Evolutionary conservation across 495 filamentous ascomycete genomes (phyloP), one percentile per base, ranked within the genome.

Genomic region (Penicillium odoratum): DNA sequence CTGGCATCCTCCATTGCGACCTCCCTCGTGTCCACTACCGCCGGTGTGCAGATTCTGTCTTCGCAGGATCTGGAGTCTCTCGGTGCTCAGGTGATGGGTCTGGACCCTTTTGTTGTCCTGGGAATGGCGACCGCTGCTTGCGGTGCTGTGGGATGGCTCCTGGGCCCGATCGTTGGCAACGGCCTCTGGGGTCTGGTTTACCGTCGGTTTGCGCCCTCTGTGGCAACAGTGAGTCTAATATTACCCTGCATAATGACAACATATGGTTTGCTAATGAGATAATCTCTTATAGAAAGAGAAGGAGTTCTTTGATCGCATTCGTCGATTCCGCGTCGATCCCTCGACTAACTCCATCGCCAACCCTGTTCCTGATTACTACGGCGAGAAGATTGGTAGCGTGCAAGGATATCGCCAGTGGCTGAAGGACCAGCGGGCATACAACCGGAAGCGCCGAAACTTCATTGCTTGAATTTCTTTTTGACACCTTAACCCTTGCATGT

Each of bases 361-460:
- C 68, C 88, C 88, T 0, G 87, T 93, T 15, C 85, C 85, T 5
- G 85, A 88, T 61, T 88, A 87, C 68, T 83, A 83, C 51, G 80
- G 94, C 50, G 94, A 98, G 80, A 97, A 96, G 83, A 96, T 98
- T 69, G 89, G 88, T 15, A 95, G 91, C 61, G 90, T 98, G 38
- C 83, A 84, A 56, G 92, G 89, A 49, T 98, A 97, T 66, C 75
- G 95, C 62, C 86, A 89, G 70, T 98, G 94, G 94, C 74, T 98
- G 69, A 97, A 93, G 79, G 94, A 98, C 70, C 95, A 98, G 80
- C 74, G 93, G 48, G 92, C 92, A n/a, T 98, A 94, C 73, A 96
- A 96, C 76, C 85, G 87, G 76, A 97, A 97, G 83, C 86, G 89
- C 66, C 82, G 83, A 49, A 86, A 76, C 60, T 90, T 83, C 61